Conservation (phyloP, 2,329 filamentous ascomycete genomes). For the Xylariomycetidae sp. region DNA sequence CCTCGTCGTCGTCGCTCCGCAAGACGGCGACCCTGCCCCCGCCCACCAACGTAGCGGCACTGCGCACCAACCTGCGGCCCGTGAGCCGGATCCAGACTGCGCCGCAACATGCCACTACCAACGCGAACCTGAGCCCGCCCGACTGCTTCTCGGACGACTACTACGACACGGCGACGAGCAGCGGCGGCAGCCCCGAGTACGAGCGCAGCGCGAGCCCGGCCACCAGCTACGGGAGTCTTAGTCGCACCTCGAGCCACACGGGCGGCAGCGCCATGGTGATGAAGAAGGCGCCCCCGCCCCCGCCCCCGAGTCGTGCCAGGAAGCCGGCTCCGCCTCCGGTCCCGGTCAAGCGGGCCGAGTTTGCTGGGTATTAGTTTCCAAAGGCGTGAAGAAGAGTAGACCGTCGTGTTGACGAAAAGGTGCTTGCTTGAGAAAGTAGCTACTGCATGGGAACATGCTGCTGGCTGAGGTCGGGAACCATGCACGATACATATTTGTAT, state of each 20-base stretch:
- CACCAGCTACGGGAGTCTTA: conserved; percentile 52
- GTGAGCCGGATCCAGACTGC: conserved; percentile 39
- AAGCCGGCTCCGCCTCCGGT: conserved; percentile 53
- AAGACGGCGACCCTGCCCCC: conserved; percentile 17
- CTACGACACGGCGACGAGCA: conserved; percentile 46
- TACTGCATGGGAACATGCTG: too few relatives aligned
- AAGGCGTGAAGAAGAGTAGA: too few relatives aligned
- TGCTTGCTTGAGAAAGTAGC: too few relatives aligned
- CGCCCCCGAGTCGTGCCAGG: conserved; percentile 44
- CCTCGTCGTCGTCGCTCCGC: conserved; percentile 18
- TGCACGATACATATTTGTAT: too few relatives aligned
- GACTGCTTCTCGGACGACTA: conserved; percentile 48
- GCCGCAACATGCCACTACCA: neutral
- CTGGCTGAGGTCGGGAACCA: too few relatives aligned
- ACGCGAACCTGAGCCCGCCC: conserved; percentile 27
- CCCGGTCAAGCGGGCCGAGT: too few relatives aligned
- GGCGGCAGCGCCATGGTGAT: conserved; percentile 6
- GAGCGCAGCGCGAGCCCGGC: conserved; percentile 51
- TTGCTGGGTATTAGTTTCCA: too few relatives aligned
- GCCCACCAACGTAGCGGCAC: conserved; percentile 27
- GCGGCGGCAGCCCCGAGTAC: conserved; percentile 47
- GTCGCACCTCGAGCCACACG: conserved; percentile 38
- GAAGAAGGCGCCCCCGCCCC: conserved; percentile 42
- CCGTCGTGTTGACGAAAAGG: too few relatives aligned
- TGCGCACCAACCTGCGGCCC: conserved; percentile 41